phyloP scores from a whole-genome alignment of 2,329 filamentous ascomycete species.

The Colletotrichum cereale region DNA sequence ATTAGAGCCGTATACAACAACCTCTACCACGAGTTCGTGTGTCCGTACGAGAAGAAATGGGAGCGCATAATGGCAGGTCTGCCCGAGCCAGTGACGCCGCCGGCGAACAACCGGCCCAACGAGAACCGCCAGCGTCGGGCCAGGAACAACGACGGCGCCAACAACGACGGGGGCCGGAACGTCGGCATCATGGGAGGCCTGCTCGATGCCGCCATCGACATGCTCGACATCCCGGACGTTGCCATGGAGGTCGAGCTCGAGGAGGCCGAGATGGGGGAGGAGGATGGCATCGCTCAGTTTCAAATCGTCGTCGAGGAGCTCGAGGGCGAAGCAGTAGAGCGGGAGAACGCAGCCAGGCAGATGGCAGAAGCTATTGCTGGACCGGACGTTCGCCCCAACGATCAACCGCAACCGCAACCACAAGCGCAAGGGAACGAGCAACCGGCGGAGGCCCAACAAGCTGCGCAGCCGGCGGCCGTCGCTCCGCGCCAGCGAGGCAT shows the following conservation, averaged over 20 bases:
- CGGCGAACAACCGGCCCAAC: slow-evolving; percentile 14
- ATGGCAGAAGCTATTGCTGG: not conserved
- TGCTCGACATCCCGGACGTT: slow-evolving; percentile 42
- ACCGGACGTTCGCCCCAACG: not conserved
- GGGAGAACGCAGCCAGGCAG: not conserved
- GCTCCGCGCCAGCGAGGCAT: slow-evolving; percentile 45
- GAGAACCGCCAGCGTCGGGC: slow-evolving; percentile 23
- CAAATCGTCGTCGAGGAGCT: slow-evolving; percentile 52
- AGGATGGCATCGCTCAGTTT: slow-evolving; percentile 47
- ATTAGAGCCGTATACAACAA: slow-evolving; percentile 59
- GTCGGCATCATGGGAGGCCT: slow-evolving; percentile 43
- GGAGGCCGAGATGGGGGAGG: slow-evolving; percentile 49
- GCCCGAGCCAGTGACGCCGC: slow-evolving; percentile 38
- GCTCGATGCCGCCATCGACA: slow-evolving; percentile 43
- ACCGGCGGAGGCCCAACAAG: slow-evolving; percentile 24
- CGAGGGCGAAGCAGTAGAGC: slow-evolving; percentile 42
- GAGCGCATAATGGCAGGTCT: slow-evolving; percentile 61
- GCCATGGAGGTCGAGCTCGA: slow-evolving; percentile 43
- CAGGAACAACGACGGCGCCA: slow-evolving; percentile 32
- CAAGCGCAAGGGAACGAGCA: slow-evolving; percentile 45
- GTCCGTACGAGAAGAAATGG: slow-evolving; percentile 61
- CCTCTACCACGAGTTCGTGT: slow-evolving; percentile 60
- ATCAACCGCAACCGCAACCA: slow-evolving; percentile 10
- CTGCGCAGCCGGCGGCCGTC: slow-evolving; percentile 39
- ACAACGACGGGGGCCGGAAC: slow-evolving; percentile 26